phyloP scores from a whole-genome alignment of 805 yeast genomes.

The Cyberlindnera mrakii region DNA sequence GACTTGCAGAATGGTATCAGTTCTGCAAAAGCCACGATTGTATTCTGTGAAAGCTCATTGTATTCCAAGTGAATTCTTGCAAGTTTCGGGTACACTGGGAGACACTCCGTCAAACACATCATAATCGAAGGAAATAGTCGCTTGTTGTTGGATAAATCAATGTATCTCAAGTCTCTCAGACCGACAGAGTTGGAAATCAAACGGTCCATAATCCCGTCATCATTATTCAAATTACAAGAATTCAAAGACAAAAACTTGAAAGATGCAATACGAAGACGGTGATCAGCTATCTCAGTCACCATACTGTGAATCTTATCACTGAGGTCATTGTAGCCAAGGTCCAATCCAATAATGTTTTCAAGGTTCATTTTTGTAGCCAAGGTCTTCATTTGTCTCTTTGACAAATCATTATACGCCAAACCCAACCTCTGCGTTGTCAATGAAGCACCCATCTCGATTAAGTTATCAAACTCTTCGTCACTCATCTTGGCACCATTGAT shows the following conservation, averaged over 20 bases:
- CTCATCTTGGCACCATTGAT: slow-evolving; percentile 76
- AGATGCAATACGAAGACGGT: slow-evolving; percentile 19
- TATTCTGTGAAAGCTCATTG: slow-evolving; percentile 49
- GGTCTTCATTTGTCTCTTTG: slow-evolving; percentile 47
- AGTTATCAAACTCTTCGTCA: slow-evolving; percentile 45
- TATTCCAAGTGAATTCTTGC: slow-evolving; percentile 66
- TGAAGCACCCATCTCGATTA: slow-evolving; percentile 59
- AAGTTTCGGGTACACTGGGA: slow-evolving; percentile 66
- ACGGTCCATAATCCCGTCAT: slow-evolving; percentile 24
- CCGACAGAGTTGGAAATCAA: slow-evolving; percentile 45
- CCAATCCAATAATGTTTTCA: slow-evolving; percentile 56
- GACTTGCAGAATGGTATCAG: slow-evolving; percentile 62
- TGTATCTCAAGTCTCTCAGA: slow-evolving; percentile 54
- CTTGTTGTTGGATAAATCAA: slow-evolving; percentile 77
- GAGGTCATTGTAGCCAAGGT: slow-evolving; percentile 77
- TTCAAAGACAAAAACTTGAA: slow-evolving; percentile 54
- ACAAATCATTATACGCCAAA: slow-evolving; percentile 69
- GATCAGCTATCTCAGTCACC: slow-evolving; percentile 20
- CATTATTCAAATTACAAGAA: slow-evolving; percentile 48
- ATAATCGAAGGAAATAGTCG: slow-evolving; percentile 57
- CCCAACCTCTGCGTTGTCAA: slow-evolving; percentile 61
- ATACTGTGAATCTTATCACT: slow-evolving; percentile 29
- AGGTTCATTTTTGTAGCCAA: slow-evolving; percentile 54
- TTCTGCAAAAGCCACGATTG: slow-evolving; percentile 62
- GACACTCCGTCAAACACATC: slow-evolving; percentile 44